Evolutionary conservation across 768 basidiomycete species (phyloP).

Genomic region (Termitomyces sp.): DNA sequence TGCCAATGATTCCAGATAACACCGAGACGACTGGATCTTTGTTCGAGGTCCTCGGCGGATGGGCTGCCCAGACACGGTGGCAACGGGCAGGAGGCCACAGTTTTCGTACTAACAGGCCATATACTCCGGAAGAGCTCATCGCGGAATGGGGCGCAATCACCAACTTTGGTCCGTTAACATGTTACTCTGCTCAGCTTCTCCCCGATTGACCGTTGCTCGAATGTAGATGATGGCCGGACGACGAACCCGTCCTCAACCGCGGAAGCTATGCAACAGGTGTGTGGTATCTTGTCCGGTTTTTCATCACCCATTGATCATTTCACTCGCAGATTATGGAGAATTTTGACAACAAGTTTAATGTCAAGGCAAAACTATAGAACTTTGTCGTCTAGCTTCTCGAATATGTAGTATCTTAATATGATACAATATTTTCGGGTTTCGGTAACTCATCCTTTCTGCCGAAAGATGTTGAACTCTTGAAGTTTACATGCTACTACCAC

Average conservation of each 20-base stretch:
- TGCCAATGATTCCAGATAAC: constrained; percentile 44
- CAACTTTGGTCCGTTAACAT: constrained; percentile 58
- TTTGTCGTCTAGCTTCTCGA: background rate
- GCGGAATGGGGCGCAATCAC: constrained; percentile 82
- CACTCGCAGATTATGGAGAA: constrained; percentile 37
- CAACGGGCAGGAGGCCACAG: constrained; percentile 83
- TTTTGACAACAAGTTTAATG: constrained; percentile 41
- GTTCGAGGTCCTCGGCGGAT: constrained; percentile 88
- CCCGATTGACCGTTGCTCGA: background rate
- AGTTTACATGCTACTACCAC: no score
- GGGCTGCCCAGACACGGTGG: constrained; percentile 92
- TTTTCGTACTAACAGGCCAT: constrained; percentile 73
- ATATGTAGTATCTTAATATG: background rate
- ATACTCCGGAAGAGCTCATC: constrained; percentile 77
- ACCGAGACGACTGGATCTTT: constrained; percentile 64
- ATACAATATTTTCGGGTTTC: background rate
- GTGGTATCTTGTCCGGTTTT: constrained; percentile 13
- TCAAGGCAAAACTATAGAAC: constrained; percentile 29
- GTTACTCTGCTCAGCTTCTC: background rate
- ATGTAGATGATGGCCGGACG: constrained; percentile 69
- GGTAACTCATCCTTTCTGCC: no score
- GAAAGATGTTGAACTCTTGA: no score
- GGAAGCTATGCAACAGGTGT: constrained; percentile 74
- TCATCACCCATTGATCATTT: background rate
- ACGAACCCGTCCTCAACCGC: constrained; percentile 72